These are phyloP conservation scores for Cytidiella melzeri DNA, from an alignment of 768 basidiomycete genomes.

Conservation along the genomic window DNA sequence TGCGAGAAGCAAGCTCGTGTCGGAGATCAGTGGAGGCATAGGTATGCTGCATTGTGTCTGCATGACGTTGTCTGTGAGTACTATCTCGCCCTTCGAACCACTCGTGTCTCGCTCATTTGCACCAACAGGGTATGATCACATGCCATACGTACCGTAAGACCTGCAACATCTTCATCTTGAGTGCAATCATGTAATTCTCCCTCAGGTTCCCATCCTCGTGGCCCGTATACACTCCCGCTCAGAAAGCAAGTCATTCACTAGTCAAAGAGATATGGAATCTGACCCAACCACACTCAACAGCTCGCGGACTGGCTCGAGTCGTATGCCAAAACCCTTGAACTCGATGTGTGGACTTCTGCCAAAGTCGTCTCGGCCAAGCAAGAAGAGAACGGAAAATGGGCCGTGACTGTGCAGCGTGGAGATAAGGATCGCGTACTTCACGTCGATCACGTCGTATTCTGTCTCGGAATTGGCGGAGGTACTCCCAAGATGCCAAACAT, in stretches of 20 bases:
- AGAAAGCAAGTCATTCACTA: conserved; percentile 23
- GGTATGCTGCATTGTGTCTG: conserved; percentile 32
- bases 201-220: conserved; percentile 51
- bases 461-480: conserved; percentile 23
- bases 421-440: conserved; percentile 25
- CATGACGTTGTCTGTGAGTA: conserved; percentile 28
- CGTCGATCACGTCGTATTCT: conserved; percentile 30
- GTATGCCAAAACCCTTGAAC: conserved; percentile 52
- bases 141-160: conserved; percentile 47
- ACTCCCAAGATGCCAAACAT: conserved; percentile 8
- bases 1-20: conserved; percentile 51
- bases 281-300: no score
- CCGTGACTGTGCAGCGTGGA: conserved; percentile 26
- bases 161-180: background rate
- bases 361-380: conserved; percentile 32
- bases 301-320: conserved; percentile 64
- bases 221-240: conserved; percentile 53
- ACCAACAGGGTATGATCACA: conserved; percentile 42
- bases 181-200: background rate
- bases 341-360: conserved; percentile 58
- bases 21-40: conserved; percentile 55
- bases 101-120: background rate
- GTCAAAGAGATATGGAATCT: no score
- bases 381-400: conserved; percentile 24
- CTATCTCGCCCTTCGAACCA: conserved; percentile 3